Evolutionary conservation across 768 basidiomycete species (phyloP).

Genomic region (Solioccasus polychromus): DNA sequence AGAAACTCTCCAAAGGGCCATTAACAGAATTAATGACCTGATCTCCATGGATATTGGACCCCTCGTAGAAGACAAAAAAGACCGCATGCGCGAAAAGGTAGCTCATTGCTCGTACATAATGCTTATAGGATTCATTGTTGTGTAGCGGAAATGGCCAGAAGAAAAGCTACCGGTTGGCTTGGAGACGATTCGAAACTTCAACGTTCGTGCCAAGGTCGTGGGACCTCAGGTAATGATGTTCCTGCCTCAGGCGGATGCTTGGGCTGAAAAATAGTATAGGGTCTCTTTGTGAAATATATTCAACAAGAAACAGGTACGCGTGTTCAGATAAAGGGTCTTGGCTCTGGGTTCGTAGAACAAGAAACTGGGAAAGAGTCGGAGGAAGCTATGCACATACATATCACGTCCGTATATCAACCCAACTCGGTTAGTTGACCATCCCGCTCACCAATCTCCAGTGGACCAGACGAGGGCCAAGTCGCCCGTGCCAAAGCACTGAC

Average conservation of each 20-base stretch:
- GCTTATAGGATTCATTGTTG: conserved; percentile 7
- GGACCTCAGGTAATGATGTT: conserved; percentile 72
- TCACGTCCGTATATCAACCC: conserved; percentile 57
- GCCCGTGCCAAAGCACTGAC: conserved; percentile 83
- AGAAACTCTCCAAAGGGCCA: conserved; percentile 63
- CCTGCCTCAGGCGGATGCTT: not conserved
- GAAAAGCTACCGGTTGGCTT: conserved; percentile 89
- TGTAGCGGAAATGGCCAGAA: conserved; percentile 95
- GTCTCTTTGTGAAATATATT: conserved; percentile 97
- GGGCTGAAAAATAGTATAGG: conserved; percentile 37
- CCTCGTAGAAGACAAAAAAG: conserved; percentile 76
- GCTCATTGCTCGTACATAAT: not conserved
- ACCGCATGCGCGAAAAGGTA: conserved; percentile 66
- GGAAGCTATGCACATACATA: conserved; percentile 89
- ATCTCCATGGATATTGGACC: conserved; percentile 75
- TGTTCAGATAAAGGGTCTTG: conserved; percentile 95
- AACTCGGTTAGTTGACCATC: conserved; percentile 16
- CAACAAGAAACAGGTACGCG: conserved; percentile 94
- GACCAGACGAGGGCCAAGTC: conserved; percentile 86
- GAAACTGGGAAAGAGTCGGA: conserved; percentile 87
- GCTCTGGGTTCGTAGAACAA: conserved; percentile 92
- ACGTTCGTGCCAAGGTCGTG: conserved; percentile 95
- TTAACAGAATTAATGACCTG: conserved; percentile 71
- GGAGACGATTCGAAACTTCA: conserved; percentile 93
- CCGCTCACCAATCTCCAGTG: conserved; percentile 30